These are phyloP conservation scores for Turnera subulata DNA, from an alignment of 345 rosid species.

Conservation along the genomic window DNA sequence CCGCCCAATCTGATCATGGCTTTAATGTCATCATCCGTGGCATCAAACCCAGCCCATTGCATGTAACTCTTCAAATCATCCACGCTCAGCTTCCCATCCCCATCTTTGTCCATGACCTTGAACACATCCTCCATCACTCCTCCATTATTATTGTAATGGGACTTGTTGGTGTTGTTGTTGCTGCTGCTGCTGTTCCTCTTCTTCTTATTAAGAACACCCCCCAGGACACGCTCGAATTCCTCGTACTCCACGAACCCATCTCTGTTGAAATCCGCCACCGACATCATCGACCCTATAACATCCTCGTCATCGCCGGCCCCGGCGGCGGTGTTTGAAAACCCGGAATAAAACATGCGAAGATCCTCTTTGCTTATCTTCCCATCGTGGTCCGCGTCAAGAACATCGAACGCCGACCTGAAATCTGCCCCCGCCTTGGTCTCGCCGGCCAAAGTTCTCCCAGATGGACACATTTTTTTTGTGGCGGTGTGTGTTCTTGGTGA, in stretches of 20 bases:
- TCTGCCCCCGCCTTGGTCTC: conserved; percentile 10
- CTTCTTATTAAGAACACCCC: not conserved
- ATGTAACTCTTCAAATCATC: conserved; percentile 63
- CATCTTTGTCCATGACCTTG: conserved; percentile 74
- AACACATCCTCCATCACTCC: conserved; percentile 50
- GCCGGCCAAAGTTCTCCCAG: conserved; percentile 10
- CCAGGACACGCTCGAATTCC: conserved; percentile 55
- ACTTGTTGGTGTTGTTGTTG: not conserved
- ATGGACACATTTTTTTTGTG: conserved; percentile 20
- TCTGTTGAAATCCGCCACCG: conserved; percentile 62
- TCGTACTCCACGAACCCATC: conserved; percentile 86
- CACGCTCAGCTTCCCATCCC: conserved; percentile 67
- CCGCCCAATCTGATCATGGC: conserved; percentile 68
- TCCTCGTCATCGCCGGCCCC: conserved; percentile 36
- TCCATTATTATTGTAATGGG: not conserved
- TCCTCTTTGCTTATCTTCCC: conserved; percentile 87
- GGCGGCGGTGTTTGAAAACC: conserved; percentile 15
- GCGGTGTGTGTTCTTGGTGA: too few species aligned
- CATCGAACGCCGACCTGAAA: conserved; percentile 64
- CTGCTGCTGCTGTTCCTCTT: not conserved
- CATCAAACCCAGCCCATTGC: conserved; percentile 59
- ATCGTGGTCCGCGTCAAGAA: conserved; percentile 80
- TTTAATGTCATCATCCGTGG: conserved; percentile 53
- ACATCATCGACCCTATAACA: conserved; percentile 62
- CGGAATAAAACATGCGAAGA: conserved; percentile 54